Base-by-base conservation (phyloP, 2,329 filamentous ascomycete genomes). In the Sporothrix brunneoviolacea region DNA sequence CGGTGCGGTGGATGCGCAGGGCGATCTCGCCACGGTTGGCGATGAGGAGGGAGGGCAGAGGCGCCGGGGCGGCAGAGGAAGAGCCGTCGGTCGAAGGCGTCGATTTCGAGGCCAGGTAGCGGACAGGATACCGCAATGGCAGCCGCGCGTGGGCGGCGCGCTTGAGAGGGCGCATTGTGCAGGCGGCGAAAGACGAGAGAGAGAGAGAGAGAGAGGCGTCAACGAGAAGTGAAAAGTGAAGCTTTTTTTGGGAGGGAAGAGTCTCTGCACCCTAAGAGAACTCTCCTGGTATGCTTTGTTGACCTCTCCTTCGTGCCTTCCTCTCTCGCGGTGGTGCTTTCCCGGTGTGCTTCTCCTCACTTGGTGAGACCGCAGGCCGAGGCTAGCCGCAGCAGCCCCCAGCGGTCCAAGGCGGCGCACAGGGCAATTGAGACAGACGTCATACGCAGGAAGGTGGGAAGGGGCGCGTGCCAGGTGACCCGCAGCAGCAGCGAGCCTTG, bases 11-110 rank as follows among this genome's bases (percentile, higher is more conserved):
- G 58, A 98, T 93, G 59, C 93, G 87, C 65, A 98, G 76, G 44
- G 93, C 93, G 60, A 98, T 98, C 70, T 98, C 93, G 60, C 93
- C 93, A 60, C 93, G 84, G 66, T 98, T 98, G 48, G 93, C 93
- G 64, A 98, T 97, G 21, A 98, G 77, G 37, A 97, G 86, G 8
- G 90, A 95, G 50, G 82, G 35, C 9, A 52, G 37, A 2, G 47
- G 54, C 13, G 42, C 18, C 40, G 52, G 9, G 1, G 64, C 44
- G 66, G 64, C 10, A 12, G 28, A 8, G 9, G 44, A 18, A 8
- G 24, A 15, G 12, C 30, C 19, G 18, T 36, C 19, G 24, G 52
- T 24, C n/a, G 54, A 42, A 28, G 24, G 13, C 12, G 42, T 19
- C 16, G 54, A 21, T 9, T 49, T 46, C 24, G 48, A 44, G 28